Conservation (phyloP, 2,329 filamentous ascomycete genomes). For the Penicillium capsulatum region DNA sequence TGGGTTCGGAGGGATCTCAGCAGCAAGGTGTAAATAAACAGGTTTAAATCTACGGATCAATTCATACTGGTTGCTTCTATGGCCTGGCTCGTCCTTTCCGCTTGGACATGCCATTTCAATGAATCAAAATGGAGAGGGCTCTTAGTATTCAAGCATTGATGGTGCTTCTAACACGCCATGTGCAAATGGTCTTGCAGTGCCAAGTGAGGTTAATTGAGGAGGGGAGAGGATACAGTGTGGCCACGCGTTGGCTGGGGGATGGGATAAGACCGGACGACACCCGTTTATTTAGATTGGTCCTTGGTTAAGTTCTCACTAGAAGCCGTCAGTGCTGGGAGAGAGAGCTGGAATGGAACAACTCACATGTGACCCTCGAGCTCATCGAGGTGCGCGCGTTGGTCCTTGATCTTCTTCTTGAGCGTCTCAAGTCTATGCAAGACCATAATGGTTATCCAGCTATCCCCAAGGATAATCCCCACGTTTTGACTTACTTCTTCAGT, state of each 20-base stretch:
- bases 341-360: slow-evolving; percentile 31
- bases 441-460: slow-evolving; percentile 7
- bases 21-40: too few species aligned
- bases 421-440: slow-evolving; percentile 54
- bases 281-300: slow-evolving; percentile 49
- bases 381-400: slow-evolving; percentile 78
- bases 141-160: too few species aligned
- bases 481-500: slow-evolving; percentile 65
- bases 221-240: not conserved
- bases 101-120: too few species aligned
- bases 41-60: too few species aligned
- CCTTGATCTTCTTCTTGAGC: slow-evolving; percentile 64
- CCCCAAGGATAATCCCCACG: not conserved
- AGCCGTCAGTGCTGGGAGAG: slow-evolving; percentile 8
- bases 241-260: not conserved
- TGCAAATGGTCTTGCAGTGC: too few species aligned
- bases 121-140: too few species aligned
- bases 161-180: too few species aligned
- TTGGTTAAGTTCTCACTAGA: slow-evolving; percentile 71
- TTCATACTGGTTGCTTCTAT: too few species aligned
- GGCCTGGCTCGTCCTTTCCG: too few species aligned
- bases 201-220: slow-evolving; percentile 1
- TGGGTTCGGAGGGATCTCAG: too few species aligned
- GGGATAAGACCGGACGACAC: too few species aligned
- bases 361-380: slow-evolving; percentile 85